Percentiles rank a stretch among this genome's conserved stretches.
phyloP scores from a whole-genome alignment of 208 protist species.

The Crithidia thermophila region DNA sequence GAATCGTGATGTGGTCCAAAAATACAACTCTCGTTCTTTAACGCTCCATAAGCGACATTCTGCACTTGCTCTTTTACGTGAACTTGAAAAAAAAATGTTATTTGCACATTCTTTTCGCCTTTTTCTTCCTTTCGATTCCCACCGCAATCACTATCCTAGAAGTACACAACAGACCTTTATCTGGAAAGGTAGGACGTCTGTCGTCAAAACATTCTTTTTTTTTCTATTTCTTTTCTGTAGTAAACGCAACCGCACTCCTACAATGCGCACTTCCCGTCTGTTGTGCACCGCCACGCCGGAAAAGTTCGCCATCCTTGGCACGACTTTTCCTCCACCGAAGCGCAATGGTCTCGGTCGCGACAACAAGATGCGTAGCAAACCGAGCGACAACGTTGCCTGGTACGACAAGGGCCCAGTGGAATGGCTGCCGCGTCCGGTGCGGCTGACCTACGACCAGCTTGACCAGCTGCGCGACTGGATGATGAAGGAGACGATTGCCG shows the following conservation, averaged over 20 bases:
- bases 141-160: too few relatives aligned
- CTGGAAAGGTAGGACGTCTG: too few relatives aligned
- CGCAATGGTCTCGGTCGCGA: conserved; percentile 72
- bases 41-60: too few relatives aligned
- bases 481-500: conserved; percentile 88
- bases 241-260: not conserved
- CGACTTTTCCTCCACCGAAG: conserved; percentile 64
- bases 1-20: not conserved
- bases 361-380: conserved; percentile 90
- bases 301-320: conserved; percentile 75
- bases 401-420: conserved; percentile 91
- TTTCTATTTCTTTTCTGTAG: conserved; percentile 2
- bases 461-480: conserved; percentile 88
- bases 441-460: conserved; percentile 78
- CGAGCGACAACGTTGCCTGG: conserved; percentile 90
- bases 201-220: conserved; percentile 1
- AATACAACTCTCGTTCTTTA: too few relatives aligned
- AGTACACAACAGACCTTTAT: too few relatives aligned
- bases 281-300: conserved; percentile 71
- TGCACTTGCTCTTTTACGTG: not conserved
- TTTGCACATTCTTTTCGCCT: too few relatives aligned
- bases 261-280: conserved; percentile 46
- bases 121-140: too few relatives aligned
- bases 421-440: conserved; percentile 88
- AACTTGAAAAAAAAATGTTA: not conserved